phyloP scores from a whole-genome alignment of 2,329 filamentous ascomycete genomes.

The Celoporthe dispersa region DNA sequence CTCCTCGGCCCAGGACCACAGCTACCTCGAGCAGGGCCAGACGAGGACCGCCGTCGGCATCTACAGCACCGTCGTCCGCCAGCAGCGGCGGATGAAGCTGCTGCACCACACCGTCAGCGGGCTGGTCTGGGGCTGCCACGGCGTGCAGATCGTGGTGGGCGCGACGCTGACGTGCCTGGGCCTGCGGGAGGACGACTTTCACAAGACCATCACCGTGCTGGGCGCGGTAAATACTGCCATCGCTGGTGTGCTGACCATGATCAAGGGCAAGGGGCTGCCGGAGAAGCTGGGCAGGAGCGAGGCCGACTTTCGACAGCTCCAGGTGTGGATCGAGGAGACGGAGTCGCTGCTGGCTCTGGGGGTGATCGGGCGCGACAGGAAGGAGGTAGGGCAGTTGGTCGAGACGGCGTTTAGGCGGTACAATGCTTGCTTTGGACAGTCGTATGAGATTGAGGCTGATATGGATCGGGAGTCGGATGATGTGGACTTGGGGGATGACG shows the following conservation, averaged over 20 bases:
- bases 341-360: conserved; percentile 50
- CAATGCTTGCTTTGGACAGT: conserved; percentile 38
- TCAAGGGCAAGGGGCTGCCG: conserved; percentile 62
- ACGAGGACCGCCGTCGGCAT: conserved; percentile 42
- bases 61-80: conserved; percentile 45
- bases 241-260: conserved; percentile 63
- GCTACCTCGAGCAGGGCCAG: conserved; percentile 42
- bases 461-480: conserved; percentile 1
- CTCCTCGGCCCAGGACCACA: conserved; percentile 29
- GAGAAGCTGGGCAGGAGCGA: conserved; percentile 53
- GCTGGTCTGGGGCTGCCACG: conserved; percentile 60
- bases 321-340: conserved; percentile 59
- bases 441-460: conserved; percentile 18
- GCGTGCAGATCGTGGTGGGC: conserved; percentile 62
- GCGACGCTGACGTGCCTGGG: conserved; percentile 64
- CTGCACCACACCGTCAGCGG: conserved; percentile 31
- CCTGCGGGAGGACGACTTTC: conserved; percentile 55
- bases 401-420: conserved; percentile 49
- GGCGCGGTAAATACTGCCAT: conserved; percentile 67
- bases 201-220: conserved; percentile 61
- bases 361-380: conserved; percentile 46
- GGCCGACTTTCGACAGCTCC: conserved; percentile 49
- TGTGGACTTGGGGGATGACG: neutral
- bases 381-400: conserved; percentile 48
- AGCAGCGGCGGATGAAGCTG: conserved; percentile 38